Base-by-base conservation (phyloP, 306 rosid species). In the Glycine latifolia region DNA sequence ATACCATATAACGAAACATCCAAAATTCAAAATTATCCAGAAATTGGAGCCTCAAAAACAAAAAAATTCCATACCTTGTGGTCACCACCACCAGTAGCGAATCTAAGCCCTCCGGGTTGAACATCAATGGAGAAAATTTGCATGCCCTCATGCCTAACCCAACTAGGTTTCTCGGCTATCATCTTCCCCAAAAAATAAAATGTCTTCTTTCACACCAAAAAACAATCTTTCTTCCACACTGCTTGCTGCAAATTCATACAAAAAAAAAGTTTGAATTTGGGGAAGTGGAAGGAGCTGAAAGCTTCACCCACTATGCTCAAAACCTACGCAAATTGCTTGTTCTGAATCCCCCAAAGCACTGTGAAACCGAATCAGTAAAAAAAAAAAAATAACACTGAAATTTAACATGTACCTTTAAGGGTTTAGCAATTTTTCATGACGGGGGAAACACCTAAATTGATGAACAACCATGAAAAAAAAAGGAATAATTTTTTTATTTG, bases 1-100 rank as follows among this genome's bases (percentile, higher is more conserved):
- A 16, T 16, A 73, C 37, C 54, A 52, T 44, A 10, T 9, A 79
- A 47, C 9, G 48, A 14, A 44, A 50, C 31, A 69, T 48, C 61
- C 55, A 62, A 82, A 68, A 39, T 70, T 59, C 79, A 79, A 71
- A 79, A 8, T 61, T 3, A 26, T 31, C 71, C 73, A 43, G 16
- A 66, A 77, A 71, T 35, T 37, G 79, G 54, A 65, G 62, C 31
- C 50, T 68, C 67, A 33, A 52, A 65, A 69, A 80, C 67, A 68
- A 10, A 47, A 68, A 67, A 61, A 56, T 12, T 39, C 0, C 81
- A 80, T 61, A 91, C 99, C 98, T 95, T 95, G 83, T 95, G 98
- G 90, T 95, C 99, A 79, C 99, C 99, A 65, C 99, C 99, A 55
- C 99, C 99, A 83, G 99, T 93, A 10, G 98, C 97, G 26, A 95